Evolutionary conservation across 129 eudicot genomes (phyloP), one percentile per base, ranked within the genome.

Genomic region (Chrysanthemum seticuspe): DNA sequence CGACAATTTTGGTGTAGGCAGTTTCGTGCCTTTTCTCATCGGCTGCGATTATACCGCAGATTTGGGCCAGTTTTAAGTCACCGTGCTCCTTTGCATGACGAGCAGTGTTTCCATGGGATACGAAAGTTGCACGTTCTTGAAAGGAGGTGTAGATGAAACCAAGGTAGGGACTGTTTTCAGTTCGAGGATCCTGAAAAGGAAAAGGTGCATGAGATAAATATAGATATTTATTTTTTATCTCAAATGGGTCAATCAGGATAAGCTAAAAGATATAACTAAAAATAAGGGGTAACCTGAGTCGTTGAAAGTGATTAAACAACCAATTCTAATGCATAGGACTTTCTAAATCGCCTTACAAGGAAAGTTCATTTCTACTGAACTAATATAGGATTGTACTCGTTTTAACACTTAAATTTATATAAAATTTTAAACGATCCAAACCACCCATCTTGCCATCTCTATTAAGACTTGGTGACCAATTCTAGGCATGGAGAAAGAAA

Each of bases 1-100:
- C 98, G 1, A 86, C 95, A 67, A 93, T 87, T 78, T 93, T 93
- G 55, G 97, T 89, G 86, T 93, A 93, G 0, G 98, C 98, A 0
- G 90, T 89, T 81, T 89, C 98, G 13, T 93, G 98, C 45, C 97
- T 91, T 78, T 86, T 93, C 78, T 93, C 98, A 25, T 93, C 98
- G 2, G 98, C 45, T n/a, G 98, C 98, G 40, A 93, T 93, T 15
- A 75, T 87, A 6, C 97, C 98, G 34, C 98, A 93, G 5, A 93
- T 84, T 66, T 87, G 96, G 19, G 98, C 98, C 48, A 93, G 82
- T 45, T 92, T 89, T 5, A 84, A 4, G 59, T 89, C 92, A 11
- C 97, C 97, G 0, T 82, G 85, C 16, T 84, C 87, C 83, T 88
- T 82, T 9, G 98, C 98, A 16, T 69, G 97, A 10, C 97, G 71